These are phyloP conservation scores for Lipomyces kockii DNA, from an alignment of 805 yeast species.

Conservation along the genomic window DNA sequence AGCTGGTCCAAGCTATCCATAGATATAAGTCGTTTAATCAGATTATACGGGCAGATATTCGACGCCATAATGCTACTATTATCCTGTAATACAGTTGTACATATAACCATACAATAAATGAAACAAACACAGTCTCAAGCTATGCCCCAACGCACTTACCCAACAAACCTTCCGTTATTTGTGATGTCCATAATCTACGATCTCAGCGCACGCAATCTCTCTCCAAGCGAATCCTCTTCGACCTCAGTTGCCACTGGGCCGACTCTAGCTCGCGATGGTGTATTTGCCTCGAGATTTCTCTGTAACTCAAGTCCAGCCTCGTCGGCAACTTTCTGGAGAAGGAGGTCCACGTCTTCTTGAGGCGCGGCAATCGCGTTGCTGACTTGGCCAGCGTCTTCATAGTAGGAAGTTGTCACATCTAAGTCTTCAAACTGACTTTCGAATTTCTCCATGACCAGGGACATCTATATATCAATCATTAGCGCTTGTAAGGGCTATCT, in stretches of 20 bases:
- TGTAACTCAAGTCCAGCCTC: slow-evolving; percentile 94
- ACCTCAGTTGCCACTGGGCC: slow-evolving; percentile 53
- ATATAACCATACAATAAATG: not conserved
- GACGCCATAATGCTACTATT: not conserved
- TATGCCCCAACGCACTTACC: not conserved
- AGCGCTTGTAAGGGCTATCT: not conserved
- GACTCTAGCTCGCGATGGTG: slow-evolving; percentile 61
- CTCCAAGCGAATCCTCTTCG: slow-evolving; percentile 87
- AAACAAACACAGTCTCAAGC: not conserved
- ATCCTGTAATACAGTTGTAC: not conserved
- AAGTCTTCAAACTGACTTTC: slow-evolving; percentile 95
- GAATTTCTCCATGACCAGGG: slow-evolving; percentile 95
- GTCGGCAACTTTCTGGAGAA: slow-evolving; percentile 92
- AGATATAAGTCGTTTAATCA: too few relatives aligned
- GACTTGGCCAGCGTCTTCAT: slow-evolving; percentile 85
- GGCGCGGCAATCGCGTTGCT: slow-evolving; percentile 90
- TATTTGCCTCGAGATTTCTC: slow-evolving; percentile 66
- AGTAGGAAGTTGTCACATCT: slow-evolving; percentile 91
- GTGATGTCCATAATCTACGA: slow-evolving; percentile 22
- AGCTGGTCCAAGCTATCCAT: too few relatives aligned
- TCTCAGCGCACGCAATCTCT: slow-evolving; percentile 85
- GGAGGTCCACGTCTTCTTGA: slow-evolving; percentile 89
- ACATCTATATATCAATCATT: slow-evolving; percentile 52
- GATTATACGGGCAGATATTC: not conserved
- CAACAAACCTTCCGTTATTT: not conserved